Evolutionary conservation across 371 early-diverging fungal genomes (phyloP).

Genomic region (Lichtheimia ramosa): DNA sequence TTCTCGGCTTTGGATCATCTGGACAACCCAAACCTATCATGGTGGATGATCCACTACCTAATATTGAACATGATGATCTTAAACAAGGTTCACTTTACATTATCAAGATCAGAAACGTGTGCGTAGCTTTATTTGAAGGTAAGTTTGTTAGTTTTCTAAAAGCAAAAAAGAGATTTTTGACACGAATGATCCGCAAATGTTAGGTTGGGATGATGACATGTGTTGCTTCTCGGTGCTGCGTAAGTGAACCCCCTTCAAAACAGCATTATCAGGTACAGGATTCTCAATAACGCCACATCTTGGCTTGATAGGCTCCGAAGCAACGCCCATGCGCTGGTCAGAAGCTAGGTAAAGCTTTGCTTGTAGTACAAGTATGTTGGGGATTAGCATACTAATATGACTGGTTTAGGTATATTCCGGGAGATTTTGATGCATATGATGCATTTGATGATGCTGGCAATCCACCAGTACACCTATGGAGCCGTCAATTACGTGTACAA

Average conservation of each 20-base stretch:
- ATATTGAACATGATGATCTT: conserved; percentile 37
- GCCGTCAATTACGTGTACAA: conserved; percentile 25
- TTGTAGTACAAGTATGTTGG: neutral
- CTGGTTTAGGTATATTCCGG: conserved; percentile 35
- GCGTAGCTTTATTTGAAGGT: conserved; percentile 49
- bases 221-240: conserved; percentile 48
- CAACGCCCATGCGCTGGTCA: conserved; percentile 46
- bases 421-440: conserved; percentile 43
- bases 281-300: too few species aligned
- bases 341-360: conserved; percentile 31
- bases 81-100: conserved; percentile 43
- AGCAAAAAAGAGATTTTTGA: neutral
- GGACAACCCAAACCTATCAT: neutral
- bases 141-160: neutral
- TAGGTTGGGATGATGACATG: conserved; percentile 53
- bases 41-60: neutral
- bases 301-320: conserved; percentile 28
- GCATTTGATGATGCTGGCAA: conserved; percentile 51
- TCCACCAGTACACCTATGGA: conserved; percentile 46
- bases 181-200: neutral
- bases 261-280: too few species aligned
- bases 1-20: conserved; percentile 12
- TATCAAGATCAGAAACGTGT: conserved; percentile 39
- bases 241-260: conserved; percentile 14
- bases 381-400: neutral